These are phyloP conservation scores for Cladosporium phlei DNA, from an alignment of 2,329 filamentous ascomycete genomes.

Conservation along the genomic window DNA sequence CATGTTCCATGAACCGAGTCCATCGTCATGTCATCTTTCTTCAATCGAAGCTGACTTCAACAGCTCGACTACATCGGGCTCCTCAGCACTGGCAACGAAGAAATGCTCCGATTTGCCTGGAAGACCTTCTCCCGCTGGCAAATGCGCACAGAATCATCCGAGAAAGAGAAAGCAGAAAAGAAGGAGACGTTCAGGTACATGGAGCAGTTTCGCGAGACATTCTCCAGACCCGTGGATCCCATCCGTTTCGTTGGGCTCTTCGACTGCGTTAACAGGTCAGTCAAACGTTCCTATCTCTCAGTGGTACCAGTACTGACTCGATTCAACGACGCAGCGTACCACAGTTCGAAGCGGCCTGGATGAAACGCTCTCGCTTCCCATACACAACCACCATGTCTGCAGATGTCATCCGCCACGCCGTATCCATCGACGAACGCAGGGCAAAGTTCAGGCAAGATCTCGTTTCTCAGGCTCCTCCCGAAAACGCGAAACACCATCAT, in stretches of 20 bases:
- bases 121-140: conserved; percentile 75
- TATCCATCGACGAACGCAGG: conserved; percentile 65
- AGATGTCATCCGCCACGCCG: conserved; percentile 61
- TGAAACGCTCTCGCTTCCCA: conserved; percentile 73
- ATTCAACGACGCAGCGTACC: conserved; percentile 41
- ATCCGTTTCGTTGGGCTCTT: conserved; percentile 76
- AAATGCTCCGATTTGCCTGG: conserved; percentile 80
- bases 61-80: conserved; percentile 73
- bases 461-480: conserved; percentile 43
- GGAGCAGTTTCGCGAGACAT: conserved; percentile 76
- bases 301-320: neutral
- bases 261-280: conserved; percentile 74
- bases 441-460: conserved; percentile 69
- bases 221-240: conserved; percentile 67
- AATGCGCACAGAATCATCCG: conserved; percentile 45
- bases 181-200: conserved; percentile 68
- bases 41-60: conserved; percentile 40
- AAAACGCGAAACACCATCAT: conserved; percentile 19
- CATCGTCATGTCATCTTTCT: neutral
- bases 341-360: conserved; percentile 68
- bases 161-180: conserved; percentile 45
- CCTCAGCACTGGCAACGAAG: conserved; percentile 75
- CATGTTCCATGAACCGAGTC: too few relatives aligned
- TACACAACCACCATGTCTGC: conserved; percentile 56
- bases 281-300: conserved; percentile 14